Conservation (phyloP, 768 basidiomycete genomes). For the Lentinus tigrinus region DNA sequence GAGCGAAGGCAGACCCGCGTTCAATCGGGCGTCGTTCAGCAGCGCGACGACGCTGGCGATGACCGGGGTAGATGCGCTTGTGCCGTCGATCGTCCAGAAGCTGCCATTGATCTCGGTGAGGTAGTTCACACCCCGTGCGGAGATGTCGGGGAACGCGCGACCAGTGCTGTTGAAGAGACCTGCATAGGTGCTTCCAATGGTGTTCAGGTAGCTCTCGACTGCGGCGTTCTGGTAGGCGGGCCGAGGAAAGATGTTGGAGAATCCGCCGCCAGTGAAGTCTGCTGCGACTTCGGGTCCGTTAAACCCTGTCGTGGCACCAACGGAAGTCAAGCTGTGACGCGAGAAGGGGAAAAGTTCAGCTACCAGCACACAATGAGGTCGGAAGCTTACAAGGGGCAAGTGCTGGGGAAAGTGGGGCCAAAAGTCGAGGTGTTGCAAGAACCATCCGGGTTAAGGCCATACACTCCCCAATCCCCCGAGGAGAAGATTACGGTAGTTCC, state of each 20-base stretch:
- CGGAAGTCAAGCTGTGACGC: constrained; percentile 46
- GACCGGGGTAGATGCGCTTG: constrained; percentile 32
- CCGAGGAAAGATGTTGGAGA: constrained; percentile 59
- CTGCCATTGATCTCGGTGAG: constrained; percentile 22
- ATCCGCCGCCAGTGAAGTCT: constrained; percentile 67
- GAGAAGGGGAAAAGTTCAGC: neutral
- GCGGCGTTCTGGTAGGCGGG: constrained; percentile 52
- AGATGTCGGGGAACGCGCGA: constrained; percentile 48
- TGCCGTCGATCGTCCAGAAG: constrained; percentile 27
- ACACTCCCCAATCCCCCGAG: constrained; percentile 37
- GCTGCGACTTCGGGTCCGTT: constrained; percentile 54
- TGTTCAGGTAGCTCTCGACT: constrained; percentile 44
- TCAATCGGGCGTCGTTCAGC: constrained; percentile 33
- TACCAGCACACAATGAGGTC: neutral
- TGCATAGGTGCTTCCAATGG: constrained; percentile 34
- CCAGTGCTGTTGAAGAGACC: constrained; percentile 34
- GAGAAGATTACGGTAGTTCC: constrained; percentile 36
- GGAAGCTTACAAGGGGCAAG: neutral
- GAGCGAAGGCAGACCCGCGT: constrained; percentile 25
- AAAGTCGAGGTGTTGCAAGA: constrained; percentile 51
- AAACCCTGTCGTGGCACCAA: constrained; percentile 57
- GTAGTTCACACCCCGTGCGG: constrained; percentile 36
- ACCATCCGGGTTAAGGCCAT: constrained; percentile 26
- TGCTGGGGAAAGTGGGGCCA: constrained; percentile 45
- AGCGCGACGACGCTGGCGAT: constrained; percentile 34